Base-by-base conservation (phyloP, 352 stramenopile genomes). In the Pythium aristosporum region DNA sequence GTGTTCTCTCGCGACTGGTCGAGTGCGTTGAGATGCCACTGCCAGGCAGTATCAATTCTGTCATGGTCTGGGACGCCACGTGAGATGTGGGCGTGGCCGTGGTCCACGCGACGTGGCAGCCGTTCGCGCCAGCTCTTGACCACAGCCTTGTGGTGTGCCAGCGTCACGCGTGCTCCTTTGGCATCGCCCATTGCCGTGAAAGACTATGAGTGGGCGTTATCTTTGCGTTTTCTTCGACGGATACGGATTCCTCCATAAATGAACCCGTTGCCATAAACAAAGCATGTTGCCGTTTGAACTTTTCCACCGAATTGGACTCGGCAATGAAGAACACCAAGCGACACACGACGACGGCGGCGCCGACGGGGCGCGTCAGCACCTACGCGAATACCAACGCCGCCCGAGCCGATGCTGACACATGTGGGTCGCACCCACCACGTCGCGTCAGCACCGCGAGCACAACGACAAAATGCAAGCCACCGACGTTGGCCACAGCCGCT, bases 141-240 rank as follows among this genome's bases (percentile, higher is more conserved):
- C 5, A 67, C 65, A 30, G 56, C 52, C 65, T 72, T 72, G 42
- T 65, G 65, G 4, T 67, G 21, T 1, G 48, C 44, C 1, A 69
- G 48, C 32, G 43, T 42, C 34, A 39, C 43, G n/a, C 39, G 44
- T 16, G 28, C 16, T n/a, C 23, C 2, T 2, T 8, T 9, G 16
- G n/a, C 10, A 13, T 32, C 21, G 1, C 10, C 48, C 34, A 54
- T 54, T 39, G 20, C 44, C 10, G n/a, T 18, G n/a, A n/a, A n/a
- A n/a, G n/a, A n/a, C n/a, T n/a, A n/a, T n/a, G 16, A 13, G 25
- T 10, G 10, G 34, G 16, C 6, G 39, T 46, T 46, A 46, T 4
- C 1, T 9, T 20, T 20, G 39, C 15, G 15, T 42, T 16, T 12
- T 3, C 37, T 42, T 46, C 39, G 6, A 46, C 15, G 16, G 46